Percentiles rank a stretch among this genome's conserved stretches.
Conservation (phyloP, 2,329 filamentous ascomycete species). For the Blumeriella jaapii region DNA sequence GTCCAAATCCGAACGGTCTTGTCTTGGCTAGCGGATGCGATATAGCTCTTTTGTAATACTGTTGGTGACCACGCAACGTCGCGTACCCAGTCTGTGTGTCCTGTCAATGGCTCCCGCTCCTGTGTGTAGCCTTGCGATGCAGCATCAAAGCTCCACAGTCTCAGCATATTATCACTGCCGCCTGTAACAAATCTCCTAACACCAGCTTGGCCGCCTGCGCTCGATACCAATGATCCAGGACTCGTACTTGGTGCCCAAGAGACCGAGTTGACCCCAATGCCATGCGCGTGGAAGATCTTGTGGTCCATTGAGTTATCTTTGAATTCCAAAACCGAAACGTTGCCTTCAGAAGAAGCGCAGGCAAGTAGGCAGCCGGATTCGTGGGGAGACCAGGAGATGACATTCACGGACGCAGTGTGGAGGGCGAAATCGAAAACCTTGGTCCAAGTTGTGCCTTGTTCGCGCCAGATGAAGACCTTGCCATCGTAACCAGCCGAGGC, state of each 20-base stretch:
- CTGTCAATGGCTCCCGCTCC: slow-evolving; percentile 54
- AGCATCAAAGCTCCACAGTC: slow-evolving; percentile 77
- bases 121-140: slow-evolving; percentile 49
- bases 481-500: slow-evolving; percentile 94
- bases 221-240: slow-evolving; percentile 75
- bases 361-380: slow-evolving; percentile 91
- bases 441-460: slow-evolving; percentile 64
- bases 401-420: slow-evolving; percentile 94
- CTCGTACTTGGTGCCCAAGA: slow-evolving; percentile 84
- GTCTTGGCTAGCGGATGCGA: slow-evolving; percentile 89
- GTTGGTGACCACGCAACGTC: slow-evolving; percentile 97
- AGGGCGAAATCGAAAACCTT: slow-evolving; percentile 86
- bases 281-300: slow-evolving; percentile 82
- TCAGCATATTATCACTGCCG: slow-evolving; percentile 84
- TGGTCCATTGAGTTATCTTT: slow-evolving; percentile 91
- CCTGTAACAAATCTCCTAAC: slow-evolving; percentile 86
- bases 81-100: slow-evolving; percentile 92
- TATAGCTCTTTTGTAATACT: slow-evolving; percentile 90
- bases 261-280: slow-evolving; percentile 88
- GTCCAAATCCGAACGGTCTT: slow-evolving; percentile 98
- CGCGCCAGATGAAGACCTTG: slow-evolving; percentile 97
- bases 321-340: slow-evolving; percentile 90
- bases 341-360: slow-evolving; percentile 87
- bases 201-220: slow-evolving; percentile 47
- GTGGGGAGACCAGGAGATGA: slow-evolving; percentile 94